These are phyloP conservation scores for Penicillium pulvis DNA, from an alignment of 495 filamentous ascomycete species.

Conservation along the genomic window DNA sequence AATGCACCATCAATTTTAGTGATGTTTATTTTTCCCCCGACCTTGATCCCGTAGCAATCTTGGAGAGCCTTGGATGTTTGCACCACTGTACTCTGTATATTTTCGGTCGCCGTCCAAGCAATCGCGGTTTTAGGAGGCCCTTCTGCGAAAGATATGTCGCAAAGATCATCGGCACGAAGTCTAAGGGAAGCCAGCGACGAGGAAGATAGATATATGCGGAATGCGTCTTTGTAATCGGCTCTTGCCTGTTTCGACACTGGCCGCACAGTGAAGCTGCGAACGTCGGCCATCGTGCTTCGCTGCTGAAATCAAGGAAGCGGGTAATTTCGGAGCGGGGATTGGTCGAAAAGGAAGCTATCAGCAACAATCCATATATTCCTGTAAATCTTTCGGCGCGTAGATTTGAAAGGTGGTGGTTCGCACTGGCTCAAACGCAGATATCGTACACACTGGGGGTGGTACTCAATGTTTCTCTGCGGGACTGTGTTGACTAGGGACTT, in stretches of 20 bases:
- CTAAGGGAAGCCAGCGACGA: constrained; percentile 62
- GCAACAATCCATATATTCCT: background rate
- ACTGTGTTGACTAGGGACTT: background rate
- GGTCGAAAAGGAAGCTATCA: background rate
- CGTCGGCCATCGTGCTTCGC: constrained; percentile 37
- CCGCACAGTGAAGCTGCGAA: constrained; percentile 54
- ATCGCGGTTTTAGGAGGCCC: constrained; percentile 56
- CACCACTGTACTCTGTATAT: constrained; percentile 62
- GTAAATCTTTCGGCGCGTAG: background rate
- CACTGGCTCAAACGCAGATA: background rate
- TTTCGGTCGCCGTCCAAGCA: constrained; percentile 65
- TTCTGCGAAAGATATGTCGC: constrained; percentile 51
- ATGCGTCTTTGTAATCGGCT: constrained; percentile 58
- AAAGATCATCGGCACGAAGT: constrained; percentile 60
- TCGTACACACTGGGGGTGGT: background rate
- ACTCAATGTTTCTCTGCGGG: background rate
- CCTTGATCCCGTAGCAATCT: constrained; percentile 62
- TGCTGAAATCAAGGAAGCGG: background rate
- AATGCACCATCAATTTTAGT: constrained; percentile 41
- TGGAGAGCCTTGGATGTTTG: constrained; percentile 69
- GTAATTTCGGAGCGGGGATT: no score
- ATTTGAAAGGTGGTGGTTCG: background rate
- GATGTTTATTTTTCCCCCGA: constrained; percentile 62
- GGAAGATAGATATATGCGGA: constrained; percentile 67
- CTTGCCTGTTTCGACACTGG: constrained; percentile 53